Conservation (phyloP, 2,329 filamentous ascomycete species). For the Paracamarosporium sp. region DNA sequence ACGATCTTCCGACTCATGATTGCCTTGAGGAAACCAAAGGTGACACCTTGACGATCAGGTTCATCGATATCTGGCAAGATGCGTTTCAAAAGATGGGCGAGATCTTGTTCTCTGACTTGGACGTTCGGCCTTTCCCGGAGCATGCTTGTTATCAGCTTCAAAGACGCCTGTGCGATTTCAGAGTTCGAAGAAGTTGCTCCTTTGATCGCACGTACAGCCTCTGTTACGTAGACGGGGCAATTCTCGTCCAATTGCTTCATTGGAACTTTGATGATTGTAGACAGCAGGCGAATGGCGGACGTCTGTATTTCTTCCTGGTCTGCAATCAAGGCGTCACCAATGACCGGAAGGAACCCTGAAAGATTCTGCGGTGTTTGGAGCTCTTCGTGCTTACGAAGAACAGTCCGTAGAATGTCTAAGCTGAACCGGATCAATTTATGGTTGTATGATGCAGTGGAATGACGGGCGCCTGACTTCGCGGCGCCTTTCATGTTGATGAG, state of each 20-base stretch:
- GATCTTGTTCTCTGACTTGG: conserved; percentile 76
- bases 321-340: conserved; percentile 84
- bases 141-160: conserved; percentile 87
- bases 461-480: conserved; percentile 75
- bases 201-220: conserved; percentile 83
- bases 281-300: conserved; percentile 83
- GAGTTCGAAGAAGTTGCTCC: conserved; percentile 78
- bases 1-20: conserved; percentile 85
- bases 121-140: conserved; percentile 81
- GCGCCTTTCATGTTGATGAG: conserved; percentile 78
- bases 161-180: conserved; percentile 83
- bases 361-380: conserved; percentile 82
- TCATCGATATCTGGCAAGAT: conserved; percentile 90
- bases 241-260: conserved; percentile 73
- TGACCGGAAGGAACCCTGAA: conserved; percentile 82
- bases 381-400: conserved; percentile 84
- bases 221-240: conserved; percentile 79
- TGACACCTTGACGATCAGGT: conserved; percentile 88
- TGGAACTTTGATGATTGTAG: conserved; percentile 83
- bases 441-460: conserved; percentile 76
- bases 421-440: conserved; percentile 90
- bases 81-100: conserved; percentile 82
- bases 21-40: conserved; percentile 91
- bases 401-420: conserved; percentile 81
- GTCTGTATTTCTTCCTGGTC: conserved; percentile 93